Base-by-base conservation (phyloP, 768 basidiomycete species). In the Dioszegia crocea region DNA sequence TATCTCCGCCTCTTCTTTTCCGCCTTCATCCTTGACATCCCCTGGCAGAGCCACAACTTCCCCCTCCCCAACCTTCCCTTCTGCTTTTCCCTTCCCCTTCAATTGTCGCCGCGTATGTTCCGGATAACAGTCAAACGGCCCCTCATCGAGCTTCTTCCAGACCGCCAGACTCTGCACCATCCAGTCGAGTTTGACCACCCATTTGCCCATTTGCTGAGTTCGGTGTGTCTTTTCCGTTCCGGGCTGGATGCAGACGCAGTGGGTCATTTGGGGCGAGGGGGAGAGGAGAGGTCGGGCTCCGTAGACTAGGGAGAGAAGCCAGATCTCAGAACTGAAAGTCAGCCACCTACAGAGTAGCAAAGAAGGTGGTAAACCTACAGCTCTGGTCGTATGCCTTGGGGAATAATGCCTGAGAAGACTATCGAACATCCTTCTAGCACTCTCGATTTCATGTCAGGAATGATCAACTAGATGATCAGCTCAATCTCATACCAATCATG, bases 361-460 rank as follows among this genome's bases (percentile, higher is more conserved):
- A 43, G 24, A 51, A 36, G 53, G 50, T 24, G 60, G 48, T 4
- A 9, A 23, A 61, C 78, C 68, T 59, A 88, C 47, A 81, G 80
- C 75, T 91, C 86, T 36, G 90, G 88, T 56, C 79, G 81, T 2
- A 85, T 86, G 67, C 91, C 87, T n/a, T 93, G 83, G 3, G 94
- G 92, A 56, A 98, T 92, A 39, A 99, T 85, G 57, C 92, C 90
- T 1, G 94, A 97, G 78, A 99, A 98, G 33, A 94, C 81, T 30
- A 99, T 83, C 69, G 88, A 84, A 27, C 86, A 82, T 27, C 88
- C 89, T 33, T 82, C 81, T n/a, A 98, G 81, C 0, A 89, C 87
- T 65, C 84, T 82, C 23, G 80, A 73, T 53, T 94, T 87, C 76
- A 94, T 82, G 54, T 81, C 80, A 14, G 90, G 89, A 51, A 98